A percentile compares a stretch with the other conserved stretches of the same genome.
These are phyloP conservation scores for Leccinum rimulosum DNA, from an alignment of 768 basidiomycete species.

Conservation along the genomic window DNA sequence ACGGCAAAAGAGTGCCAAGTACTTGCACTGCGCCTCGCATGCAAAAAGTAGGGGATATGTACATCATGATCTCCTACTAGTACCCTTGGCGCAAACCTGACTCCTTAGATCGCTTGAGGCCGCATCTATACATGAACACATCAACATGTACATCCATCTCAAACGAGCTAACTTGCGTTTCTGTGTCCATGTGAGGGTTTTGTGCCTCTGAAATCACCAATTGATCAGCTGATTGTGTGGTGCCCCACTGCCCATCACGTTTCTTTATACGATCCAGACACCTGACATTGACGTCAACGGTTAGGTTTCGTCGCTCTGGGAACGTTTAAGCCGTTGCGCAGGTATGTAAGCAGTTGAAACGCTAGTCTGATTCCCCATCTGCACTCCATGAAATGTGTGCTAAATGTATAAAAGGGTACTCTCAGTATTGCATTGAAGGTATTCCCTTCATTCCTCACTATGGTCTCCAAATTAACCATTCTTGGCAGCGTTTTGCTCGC, in stretches of 20 bases:
- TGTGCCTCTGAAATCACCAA: neutral
- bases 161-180: neutral
- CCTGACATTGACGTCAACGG: neutral
- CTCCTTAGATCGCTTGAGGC: neutral
- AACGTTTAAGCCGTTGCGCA: neutral
- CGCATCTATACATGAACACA: neutral
- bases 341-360: neutral
- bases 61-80: neutral
- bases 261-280: neutral
- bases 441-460: neutral
- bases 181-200: neutral
- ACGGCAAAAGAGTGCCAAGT: too few relatives aligned
- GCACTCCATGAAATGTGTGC: neutral
- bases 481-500: constrained; percentile 20
- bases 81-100: neutral
- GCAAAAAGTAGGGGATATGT: too few relatives aligned
- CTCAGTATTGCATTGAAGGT: neutral
- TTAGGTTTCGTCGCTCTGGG: neutral
- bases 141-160: neutral
- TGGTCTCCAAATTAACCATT: constrained; percentile 19
- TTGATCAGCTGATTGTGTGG: neutral
- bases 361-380: neutral
- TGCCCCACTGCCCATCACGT: too few relatives aligned
- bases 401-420: neutral
- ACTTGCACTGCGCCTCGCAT: too few relatives aligned